Evolutionary conservation across 2,329 filamentous ascomycete genomes (phyloP), one percentile per base, ranked within the genome.

Genomic region (Colletotrichum liriopes): DNA sequence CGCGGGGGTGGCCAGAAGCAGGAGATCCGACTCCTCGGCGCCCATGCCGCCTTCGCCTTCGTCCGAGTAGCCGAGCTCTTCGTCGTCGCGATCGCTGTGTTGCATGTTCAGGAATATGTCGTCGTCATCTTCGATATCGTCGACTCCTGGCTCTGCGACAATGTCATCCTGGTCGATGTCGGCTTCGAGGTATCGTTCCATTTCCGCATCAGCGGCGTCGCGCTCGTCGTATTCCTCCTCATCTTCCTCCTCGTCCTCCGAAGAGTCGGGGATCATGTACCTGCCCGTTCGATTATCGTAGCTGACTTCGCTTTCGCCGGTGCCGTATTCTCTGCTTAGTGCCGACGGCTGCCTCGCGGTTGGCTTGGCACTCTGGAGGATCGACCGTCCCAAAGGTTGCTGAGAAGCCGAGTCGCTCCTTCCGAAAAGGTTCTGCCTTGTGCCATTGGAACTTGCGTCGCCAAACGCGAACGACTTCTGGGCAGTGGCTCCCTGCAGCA

Each of bases 1-100:
- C 3, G 88, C 87, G 0, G 89, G 87, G 11, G 88, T 89, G 54
- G 85, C 82, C 59, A 90, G 81, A 83, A 89, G 85, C 81, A 90
- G 83, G 52, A 90, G 76, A 72, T 90, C 88, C 26, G 85, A 84
- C 29, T 85, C 85, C 49, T 86, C 83, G 37, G 56, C 59, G 23
- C 61, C 67, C 14, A 71, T 39, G 37, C 47, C 54, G 39, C 60
- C 66, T 16, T 71, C 64, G 12, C 82, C 84, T 56, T 83, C 74
- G 39, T 74, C 71, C 5, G 65, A 66, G 56, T 67, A 65, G 58
- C 32, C 47, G 18, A 49, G 49, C 20, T 70, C 66, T 23, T 74
- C 67, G 2, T 73, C 82, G 67, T 83, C 82, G 23, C 20, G 71
- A 18, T 67, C 83, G 81, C 49, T 74, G 55, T 73, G 71, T 29